phyloP scores from a whole-genome alignment of 2,329 filamentous ascomycete genomes.

The Ophiostoma sp. region DNA sequence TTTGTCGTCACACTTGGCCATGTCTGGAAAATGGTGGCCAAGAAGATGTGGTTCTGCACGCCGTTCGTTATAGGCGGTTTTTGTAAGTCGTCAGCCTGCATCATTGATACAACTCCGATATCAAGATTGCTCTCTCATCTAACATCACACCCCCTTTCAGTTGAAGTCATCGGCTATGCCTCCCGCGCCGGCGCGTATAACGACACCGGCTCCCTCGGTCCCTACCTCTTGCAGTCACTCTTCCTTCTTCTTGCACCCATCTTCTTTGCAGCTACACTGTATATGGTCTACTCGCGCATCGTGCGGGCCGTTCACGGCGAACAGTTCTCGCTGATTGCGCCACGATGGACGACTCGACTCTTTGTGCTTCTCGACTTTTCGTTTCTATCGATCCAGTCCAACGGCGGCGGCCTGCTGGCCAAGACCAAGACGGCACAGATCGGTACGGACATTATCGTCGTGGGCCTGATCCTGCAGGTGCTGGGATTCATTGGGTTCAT shows the following conservation, averaged over 20 bases:
- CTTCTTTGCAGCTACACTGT: constrained; percentile 48
- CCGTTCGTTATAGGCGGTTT: constrained; percentile 21
- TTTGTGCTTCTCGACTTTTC: constrained; percentile 39
- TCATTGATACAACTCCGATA: too few relatives aligned
- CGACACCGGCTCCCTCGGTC: constrained; percentile 39
- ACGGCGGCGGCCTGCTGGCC: constrained; percentile 36
- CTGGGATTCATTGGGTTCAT: constrained; percentile 55
- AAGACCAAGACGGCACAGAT: constrained; percentile 31
- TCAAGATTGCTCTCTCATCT: not conserved
- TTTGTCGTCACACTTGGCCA: not conserved
- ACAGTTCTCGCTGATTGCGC: constrained; percentile 30
- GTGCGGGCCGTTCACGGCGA: constrained; percentile 37
- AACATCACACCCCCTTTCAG: not conserved
- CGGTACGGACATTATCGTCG: constrained; percentile 53
- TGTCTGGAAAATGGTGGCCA: constrained; percentile 8
- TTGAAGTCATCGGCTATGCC: constrained; percentile 24
- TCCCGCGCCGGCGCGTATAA: constrained; percentile 35
- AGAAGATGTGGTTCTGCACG: constrained; percentile 22
- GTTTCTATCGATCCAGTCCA: constrained; percentile 36
- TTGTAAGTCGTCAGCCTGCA: too few relatives aligned
- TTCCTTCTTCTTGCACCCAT: constrained; percentile 46
- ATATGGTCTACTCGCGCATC: constrained; percentile 47
- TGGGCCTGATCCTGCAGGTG: constrained; percentile 57
- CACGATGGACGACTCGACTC: constrained; percentile 36
- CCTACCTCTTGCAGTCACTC: constrained; percentile 45